Percentiles rank a stretch among this genome's conserved stretches.
These are phyloP conservation scores for Zostera marina DNA, from an alignment of 116 monocot genomes.

Conservation along the genomic window DNA sequence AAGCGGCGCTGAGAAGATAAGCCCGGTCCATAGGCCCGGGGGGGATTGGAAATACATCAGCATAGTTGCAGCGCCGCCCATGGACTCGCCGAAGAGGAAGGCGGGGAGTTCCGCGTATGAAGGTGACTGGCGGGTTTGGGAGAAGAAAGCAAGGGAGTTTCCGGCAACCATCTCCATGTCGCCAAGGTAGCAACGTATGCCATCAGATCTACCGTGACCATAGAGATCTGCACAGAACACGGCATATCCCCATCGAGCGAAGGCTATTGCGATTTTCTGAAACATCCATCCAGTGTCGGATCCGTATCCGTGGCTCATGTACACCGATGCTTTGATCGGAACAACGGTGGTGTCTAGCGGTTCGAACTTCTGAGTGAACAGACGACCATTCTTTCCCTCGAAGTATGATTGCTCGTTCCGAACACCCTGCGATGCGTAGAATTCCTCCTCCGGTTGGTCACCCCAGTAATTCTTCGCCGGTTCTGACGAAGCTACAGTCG, in stretches of 20 bases:
- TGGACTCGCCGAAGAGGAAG: conserved; percentile 85
- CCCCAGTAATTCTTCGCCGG: conserved; percentile 56
- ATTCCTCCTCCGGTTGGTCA: conserved; percentile 45
- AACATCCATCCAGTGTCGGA: conserved; percentile 92
- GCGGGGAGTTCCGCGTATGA: conserved; percentile 29
- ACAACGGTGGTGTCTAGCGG: conserved; percentile 20
- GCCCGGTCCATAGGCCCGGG: conserved; percentile 45
- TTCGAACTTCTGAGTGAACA: conserved; percentile 83
- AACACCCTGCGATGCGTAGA: conserved; percentile 66
- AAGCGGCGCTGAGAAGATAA: conserved; percentile 80
- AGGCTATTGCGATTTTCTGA: conserved; percentile 81
- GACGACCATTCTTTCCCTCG: conserved; percentile 45
- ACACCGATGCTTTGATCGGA: conserved; percentile 59
- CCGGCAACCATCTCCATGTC: conserved; percentile 57
- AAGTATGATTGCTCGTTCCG: conserved; percentile 57
- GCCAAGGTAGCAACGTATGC: conserved; percentile 72
- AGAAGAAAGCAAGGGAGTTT: conserved; percentile 58
- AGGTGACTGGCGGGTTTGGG: conserved; percentile 19
- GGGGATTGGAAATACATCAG: conserved; percentile 46
- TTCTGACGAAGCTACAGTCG: background rate
- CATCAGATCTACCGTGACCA: conserved; percentile 93
- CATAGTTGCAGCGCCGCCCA: conserved; percentile 64
- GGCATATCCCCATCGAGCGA: conserved; percentile 78
- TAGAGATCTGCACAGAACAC: conserved; percentile 87
- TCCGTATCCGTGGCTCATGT: conserved; percentile 92